A percentile compares a stretch with the other conserved stretches of the same genome.
Conservation (phyloP, 2,329 filamentous ascomycete genomes). For the Talaromyces rugulosus region DNA sequence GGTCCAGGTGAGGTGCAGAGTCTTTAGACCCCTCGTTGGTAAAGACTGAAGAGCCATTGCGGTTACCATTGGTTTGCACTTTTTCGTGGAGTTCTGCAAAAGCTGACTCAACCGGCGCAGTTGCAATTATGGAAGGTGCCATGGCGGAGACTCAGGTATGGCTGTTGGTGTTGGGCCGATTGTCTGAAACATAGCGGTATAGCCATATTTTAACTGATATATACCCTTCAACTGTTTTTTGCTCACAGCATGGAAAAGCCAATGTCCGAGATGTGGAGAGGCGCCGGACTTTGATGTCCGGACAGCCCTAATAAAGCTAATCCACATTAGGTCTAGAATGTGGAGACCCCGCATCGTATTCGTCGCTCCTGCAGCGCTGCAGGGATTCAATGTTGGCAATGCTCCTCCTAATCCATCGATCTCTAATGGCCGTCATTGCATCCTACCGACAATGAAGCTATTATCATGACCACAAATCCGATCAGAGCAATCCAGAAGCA, state of each 20-base stretch:
- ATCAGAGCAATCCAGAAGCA: neutral
- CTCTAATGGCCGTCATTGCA: neutral
- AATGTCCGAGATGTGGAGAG: neutral
- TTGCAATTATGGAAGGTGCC: conserved; percentile 5
- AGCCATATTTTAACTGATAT: neutral
- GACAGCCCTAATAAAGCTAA: neutral
- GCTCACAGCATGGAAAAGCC: neutral
- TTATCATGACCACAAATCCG: neutral
- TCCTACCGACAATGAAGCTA: neutral
- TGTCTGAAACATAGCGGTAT: neutral
- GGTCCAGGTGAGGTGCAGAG: neutral
- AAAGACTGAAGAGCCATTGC: neutral
- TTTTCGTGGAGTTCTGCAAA: neutral
- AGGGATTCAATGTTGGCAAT: too few species aligned
- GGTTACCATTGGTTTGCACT: neutral
- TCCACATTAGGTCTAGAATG: neutral
- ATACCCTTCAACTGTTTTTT: neutral
- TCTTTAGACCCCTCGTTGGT: neutral
- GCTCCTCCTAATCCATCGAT: neutral
- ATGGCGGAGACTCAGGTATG: neutral
- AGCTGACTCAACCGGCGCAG: neutral
- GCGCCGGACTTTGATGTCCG: conserved; percentile 2
- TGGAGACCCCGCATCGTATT: neutral
- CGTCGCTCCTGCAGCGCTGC: neutral
- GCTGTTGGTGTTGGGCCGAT: neutral